Conservation (phyloP, 306 rosid species). For the Ochetophila trinervis region DNA sequence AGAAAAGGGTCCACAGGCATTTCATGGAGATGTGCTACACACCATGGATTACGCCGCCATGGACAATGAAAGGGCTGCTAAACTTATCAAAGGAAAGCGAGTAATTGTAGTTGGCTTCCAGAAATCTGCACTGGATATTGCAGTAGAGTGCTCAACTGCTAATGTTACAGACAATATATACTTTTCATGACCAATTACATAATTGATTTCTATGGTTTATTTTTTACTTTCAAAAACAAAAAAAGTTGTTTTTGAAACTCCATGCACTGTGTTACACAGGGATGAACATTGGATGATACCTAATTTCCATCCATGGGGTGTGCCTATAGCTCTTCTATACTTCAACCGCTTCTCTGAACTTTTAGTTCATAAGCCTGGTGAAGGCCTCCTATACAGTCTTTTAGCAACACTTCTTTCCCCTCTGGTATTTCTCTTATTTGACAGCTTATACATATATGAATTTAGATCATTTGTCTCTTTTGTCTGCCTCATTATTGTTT, state of each 20-base stretch:
- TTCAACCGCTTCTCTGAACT: slow-evolving; percentile 64
- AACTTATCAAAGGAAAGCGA: slow-evolving; percentile 41
- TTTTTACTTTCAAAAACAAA: too few relatives aligned
- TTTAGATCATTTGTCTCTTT: too few relatives aligned
- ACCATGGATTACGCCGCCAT: slow-evolving; percentile 42
- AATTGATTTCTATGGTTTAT: too few relatives aligned
- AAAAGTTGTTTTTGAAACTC: slow-evolving; percentile 23
- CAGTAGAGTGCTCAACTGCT: slow-evolving; percentile 50
- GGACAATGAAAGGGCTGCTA: slow-evolving; percentile 39
- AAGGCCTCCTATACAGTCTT: slow-evolving; percentile 44
- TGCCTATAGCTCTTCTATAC: slow-evolving; percentile 48
- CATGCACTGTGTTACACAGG: slow-evolving; percentile 55
- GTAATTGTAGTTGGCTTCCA: slow-evolving; percentile 58
- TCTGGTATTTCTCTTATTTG: slow-evolving; percentile 26
- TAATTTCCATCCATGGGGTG: slow-evolving; percentile 65
- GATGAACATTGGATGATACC: slow-evolving; percentile 57
- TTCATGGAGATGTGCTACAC: slow-evolving; percentile 53
- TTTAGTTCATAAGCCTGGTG: slow-evolving; percentile 63
- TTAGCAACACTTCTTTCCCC: slow-evolving; percentile 59
- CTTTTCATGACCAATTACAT: too few relatives aligned
- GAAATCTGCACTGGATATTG: slow-evolving; percentile 62
- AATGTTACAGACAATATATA: slow-evolving; percentile 32
- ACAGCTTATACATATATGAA: neutral
- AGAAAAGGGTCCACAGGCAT: slow-evolving; percentile 49
- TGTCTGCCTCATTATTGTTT: too few relatives aligned